A percentile compares a stretch with the other conserved stretches of the same genome.
Evolutionary conservation across 306 rosid species (phyloP).

Genomic region (Oemleria cerasiformis): DNA sequence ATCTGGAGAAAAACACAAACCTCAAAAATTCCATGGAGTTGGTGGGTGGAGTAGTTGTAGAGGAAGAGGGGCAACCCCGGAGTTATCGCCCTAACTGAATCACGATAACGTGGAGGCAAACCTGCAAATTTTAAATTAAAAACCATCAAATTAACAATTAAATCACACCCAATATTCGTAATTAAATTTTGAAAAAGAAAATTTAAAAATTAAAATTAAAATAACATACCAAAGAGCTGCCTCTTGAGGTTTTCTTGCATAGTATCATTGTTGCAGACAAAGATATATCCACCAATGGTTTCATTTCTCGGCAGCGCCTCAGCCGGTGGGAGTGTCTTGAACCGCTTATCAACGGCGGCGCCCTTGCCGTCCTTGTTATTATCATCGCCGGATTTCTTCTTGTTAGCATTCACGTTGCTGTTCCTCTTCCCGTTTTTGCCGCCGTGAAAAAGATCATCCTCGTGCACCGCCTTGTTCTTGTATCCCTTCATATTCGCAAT

Average conservation of each 20-base stretch:
- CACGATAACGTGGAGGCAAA: slow-evolving; percentile 87
- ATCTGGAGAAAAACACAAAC: slow-evolving; percentile 25
- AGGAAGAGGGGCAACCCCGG: slow-evolving; percentile 95
- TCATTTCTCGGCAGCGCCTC: slow-evolving; percentile 78
- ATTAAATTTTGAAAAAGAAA: background rate
- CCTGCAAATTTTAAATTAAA: slow-evolving; percentile 36
- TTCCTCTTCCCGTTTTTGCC: slow-evolving; percentile 43
- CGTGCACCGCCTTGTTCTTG: slow-evolving; percentile 44
- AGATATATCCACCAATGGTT: slow-evolving; percentile 81
- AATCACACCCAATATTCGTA: background rate
- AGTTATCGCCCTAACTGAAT: slow-evolving; percentile 83
- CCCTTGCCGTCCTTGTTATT: slow-evolving; percentile 50
- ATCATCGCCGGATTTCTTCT: slow-evolving; percentile 42
- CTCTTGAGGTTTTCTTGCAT: slow-evolving; percentile 88
- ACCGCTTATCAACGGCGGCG: slow-evolving; percentile 54
- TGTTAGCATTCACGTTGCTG: slow-evolving; percentile 25
- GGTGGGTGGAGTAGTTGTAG: slow-evolving; percentile 95
- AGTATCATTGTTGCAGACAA: slow-evolving; percentile 95
- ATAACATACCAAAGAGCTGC: slow-evolving; percentile 73
- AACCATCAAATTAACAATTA: background rate
- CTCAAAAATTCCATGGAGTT: slow-evolving; percentile 98
- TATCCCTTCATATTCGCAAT: slow-evolving; percentile 37
- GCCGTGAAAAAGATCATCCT: slow-evolving; percentile 36
- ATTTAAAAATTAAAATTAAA: background rate
- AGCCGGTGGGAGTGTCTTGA: slow-evolving; percentile 79